Conservation (phyloP, 2,329 filamentous ascomycete genomes). For the Cucurbitaria berberidis region DNA sequence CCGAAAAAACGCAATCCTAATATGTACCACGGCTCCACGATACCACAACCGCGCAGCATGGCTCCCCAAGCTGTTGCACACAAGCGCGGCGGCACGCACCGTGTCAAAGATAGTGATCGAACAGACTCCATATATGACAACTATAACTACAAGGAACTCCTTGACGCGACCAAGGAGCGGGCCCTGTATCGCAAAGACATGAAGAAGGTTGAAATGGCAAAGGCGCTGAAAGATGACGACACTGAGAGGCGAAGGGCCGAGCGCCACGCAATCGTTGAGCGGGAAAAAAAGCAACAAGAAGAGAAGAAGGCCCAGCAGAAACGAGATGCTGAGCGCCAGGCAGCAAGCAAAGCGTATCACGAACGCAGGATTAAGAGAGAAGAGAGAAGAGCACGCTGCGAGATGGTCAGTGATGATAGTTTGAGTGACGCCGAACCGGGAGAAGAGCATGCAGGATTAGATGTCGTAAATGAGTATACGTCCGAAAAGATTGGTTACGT, state of each 20-base stretch:
- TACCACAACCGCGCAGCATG: neutral
- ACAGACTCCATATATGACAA: constrained; percentile 42
- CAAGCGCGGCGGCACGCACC: constrained; percentile 38
- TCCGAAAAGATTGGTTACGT: constrained; percentile 10
- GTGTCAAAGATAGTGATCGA: constrained; percentile 31
- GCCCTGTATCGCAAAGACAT: constrained; percentile 38
- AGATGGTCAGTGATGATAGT: constrained; percentile 24
- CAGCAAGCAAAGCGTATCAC: constrained; percentile 6
- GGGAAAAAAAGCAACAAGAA: constrained; percentile 11
- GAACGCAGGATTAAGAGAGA: constrained; percentile 14
- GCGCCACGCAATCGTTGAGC: constrained; percentile 15
- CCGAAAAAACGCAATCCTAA: constrained; percentile 11
- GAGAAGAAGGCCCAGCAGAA: constrained; percentile 17
- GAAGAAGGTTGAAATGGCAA: constrained; percentile 37
- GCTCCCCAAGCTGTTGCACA: constrained; percentile 26
- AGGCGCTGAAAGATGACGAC: constrained; percentile 29
- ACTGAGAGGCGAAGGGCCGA: constrained; percentile 9
- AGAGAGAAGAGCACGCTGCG: constrained; percentile 12
- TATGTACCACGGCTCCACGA: constrained; percentile 1
- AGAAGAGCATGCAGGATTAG: neutral
- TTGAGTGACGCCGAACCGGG: constrained; percentile 1
- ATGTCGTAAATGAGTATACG: constrained; percentile 4
- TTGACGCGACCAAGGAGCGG: constrained; percentile 22
- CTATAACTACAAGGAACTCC: constrained; percentile 30
- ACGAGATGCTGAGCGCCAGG: constrained; percentile 5